Conservation (phyloP, 2,329 filamentous ascomycete genomes). For the Gnomoniopsis sp. region DNA sequence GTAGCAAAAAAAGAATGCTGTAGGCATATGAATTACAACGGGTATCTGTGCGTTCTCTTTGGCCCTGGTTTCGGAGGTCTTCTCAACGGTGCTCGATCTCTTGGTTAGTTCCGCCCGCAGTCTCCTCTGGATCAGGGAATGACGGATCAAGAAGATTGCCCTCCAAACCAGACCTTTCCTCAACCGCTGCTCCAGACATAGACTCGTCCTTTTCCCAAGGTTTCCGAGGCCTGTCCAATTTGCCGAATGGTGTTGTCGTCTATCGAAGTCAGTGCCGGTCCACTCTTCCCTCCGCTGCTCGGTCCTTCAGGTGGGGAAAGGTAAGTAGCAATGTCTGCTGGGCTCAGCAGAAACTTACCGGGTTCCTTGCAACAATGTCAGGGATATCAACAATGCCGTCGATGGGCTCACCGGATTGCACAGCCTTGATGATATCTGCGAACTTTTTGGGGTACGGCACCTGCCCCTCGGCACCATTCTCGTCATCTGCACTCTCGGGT, state of each 20-base stretch:
- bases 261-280: slow-evolving; percentile 21
- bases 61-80: too few relatives aligned
- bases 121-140: slow-evolving; percentile 29
- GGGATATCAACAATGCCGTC: slow-evolving; percentile 87
- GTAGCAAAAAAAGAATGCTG: neutral
- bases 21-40: neutral
- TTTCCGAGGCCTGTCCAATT: slow-evolving; percentile 48
- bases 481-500: slow-evolving; percentile 22
- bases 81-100: too few relatives aligned
- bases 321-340: too few relatives aligned
- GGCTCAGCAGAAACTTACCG: slow-evolving; percentile 46
- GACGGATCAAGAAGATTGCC: slow-evolving; percentile 6
- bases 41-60: neutral
- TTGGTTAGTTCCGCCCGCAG: neutral
- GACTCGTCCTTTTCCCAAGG: slow-evolving; percentile 72
- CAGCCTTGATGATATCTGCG: slow-evolving; percentile 79
- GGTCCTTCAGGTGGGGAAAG: neutral
- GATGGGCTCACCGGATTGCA: slow-evolving; percentile 77
- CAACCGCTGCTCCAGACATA: slow-evolving; percentile 1
- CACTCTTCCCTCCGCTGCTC: too few relatives aligned
- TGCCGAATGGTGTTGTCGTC: slow-evolving; percentile 46
- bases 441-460: slow-evolving; percentile 75
- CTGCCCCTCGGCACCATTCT: slow-evolving; percentile 18
- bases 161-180: neutral
- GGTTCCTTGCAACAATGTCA: slow-evolving; percentile 69